A percentile compares a stretch with the other conserved stretches of the same genome.
phyloP scores from a whole-genome alignment of 306 rosid species.

The Delonix regia region DNA sequence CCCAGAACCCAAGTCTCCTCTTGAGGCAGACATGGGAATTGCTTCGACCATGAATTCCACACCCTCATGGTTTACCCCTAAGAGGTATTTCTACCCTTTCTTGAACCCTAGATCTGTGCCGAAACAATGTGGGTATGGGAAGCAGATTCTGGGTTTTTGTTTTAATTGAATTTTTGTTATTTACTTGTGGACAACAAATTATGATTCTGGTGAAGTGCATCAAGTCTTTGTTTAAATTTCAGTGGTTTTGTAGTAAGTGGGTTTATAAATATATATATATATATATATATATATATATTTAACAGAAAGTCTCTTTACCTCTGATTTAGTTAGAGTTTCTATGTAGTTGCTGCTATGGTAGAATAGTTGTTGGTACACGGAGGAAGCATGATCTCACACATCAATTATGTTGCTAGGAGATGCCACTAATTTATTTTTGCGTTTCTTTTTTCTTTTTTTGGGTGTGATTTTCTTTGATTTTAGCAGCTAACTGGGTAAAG shows the following conservation, averaged over 20 bases:
- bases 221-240: conserved; percentile 18
- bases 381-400: not conserved
- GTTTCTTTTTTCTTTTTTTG: no score
- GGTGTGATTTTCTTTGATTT: not conserved
- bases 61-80: conserved; percentile 88
- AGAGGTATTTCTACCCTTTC: conserved; percentile 44
- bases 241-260: conserved; percentile 16
- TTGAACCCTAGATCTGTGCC: conserved; percentile 27
- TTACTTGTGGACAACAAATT: not conserved
- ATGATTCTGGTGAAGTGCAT: not conserved
- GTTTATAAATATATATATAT: not conserved
- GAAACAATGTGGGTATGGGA: conserved; percentile 8
- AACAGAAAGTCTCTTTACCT: not conserved
- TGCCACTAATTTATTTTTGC: not conserved
- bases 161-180: conserved; percentile 20
- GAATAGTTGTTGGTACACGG: not conserved
- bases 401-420: not conserved
- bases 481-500: not conserved
- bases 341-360: not conserved
- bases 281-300: not conserved
- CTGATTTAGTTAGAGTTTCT: not conserved
- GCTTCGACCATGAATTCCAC: conserved; percentile 32
- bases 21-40: conserved; percentile 2
- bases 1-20: conserved; percentile 3
- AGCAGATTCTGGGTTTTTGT: not conserved